A percentile compares a stretch with the other conserved stretches of the same genome.
Conservation (phyloP, 192 early-diverging fungal genomes). For the Entophlyctis luteolus region DNA sequence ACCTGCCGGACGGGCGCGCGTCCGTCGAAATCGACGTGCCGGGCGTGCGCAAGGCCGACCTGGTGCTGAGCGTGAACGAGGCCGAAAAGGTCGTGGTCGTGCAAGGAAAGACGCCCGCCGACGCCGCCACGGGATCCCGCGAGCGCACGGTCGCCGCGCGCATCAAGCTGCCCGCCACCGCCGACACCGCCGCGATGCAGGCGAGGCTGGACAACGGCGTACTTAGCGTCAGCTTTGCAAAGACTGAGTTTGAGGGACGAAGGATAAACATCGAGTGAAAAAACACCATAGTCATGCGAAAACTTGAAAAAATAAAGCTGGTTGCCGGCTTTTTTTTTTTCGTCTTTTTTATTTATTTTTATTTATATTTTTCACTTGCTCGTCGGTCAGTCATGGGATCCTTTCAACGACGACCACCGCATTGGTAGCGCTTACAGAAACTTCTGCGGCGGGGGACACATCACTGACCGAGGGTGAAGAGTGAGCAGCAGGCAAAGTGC, state of each 20-base stretch:
- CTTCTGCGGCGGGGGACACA: too few relatives aligned
- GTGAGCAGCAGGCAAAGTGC: too few relatives aligned
- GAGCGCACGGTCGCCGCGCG: constrained; percentile 12
- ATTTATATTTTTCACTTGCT: too few relatives aligned
- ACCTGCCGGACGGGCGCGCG: constrained; percentile 14
- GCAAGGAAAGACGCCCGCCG: constrained; percentile 4
- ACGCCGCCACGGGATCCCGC: not conserved
- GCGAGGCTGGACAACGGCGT: constrained; percentile 24
- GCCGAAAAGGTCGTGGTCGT: constrained; percentile 19
- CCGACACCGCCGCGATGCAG: constrained; percentile 18
- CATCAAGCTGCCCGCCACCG: constrained; percentile 2
- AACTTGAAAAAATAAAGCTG: too few relatives aligned
- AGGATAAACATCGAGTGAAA: constrained; percentile 1
- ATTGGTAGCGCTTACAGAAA: too few relatives aligned
- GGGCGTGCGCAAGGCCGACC: constrained; percentile 18
- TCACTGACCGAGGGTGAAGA: too few relatives aligned
- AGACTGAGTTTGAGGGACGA: constrained; percentile 27
- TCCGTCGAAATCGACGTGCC: constrained; percentile 25
- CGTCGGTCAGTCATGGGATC: too few relatives aligned
- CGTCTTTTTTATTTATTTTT: too few relatives aligned
- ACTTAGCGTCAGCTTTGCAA: constrained; percentile 20
- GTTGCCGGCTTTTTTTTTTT: too few relatives aligned
- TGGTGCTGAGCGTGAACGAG: constrained; percentile 24
- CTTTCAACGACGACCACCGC: too few relatives aligned
- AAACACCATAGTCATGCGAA: too few relatives aligned